A percentile compares a stretch with the other conserved stretches of the same genome.
These are phyloP conservation scores for Udeniomyces megalosporus DNA, from an alignment of 768 basidiomycete genomes.

Conservation along the genomic window DNA sequence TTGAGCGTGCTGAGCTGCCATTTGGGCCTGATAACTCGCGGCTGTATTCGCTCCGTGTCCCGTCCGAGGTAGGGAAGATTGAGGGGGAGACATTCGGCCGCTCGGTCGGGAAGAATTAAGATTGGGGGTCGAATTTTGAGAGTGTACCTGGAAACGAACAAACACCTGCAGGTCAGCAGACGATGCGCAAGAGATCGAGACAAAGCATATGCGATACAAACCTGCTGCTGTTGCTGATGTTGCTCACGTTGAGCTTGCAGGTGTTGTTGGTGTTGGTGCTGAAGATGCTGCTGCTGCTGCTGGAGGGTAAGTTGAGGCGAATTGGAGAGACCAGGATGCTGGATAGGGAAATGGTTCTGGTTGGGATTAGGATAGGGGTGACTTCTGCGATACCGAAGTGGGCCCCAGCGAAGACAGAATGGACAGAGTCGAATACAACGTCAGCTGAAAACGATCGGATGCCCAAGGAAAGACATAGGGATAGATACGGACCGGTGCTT, in stretches of 20 bases:
- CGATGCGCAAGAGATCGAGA: too few relatives aligned
- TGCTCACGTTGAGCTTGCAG: background rate
- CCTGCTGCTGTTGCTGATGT: background rate
- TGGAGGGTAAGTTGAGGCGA: conserved; percentile 12
- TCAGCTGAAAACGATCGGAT: background rate
- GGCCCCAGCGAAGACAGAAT: background rate
- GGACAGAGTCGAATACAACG: background rate
- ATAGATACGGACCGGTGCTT: conserved; percentile 9
- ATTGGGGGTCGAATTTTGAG: background rate
- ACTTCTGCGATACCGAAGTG: background rate
- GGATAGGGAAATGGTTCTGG: conserved; percentile 19
- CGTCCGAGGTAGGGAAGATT: background rate
- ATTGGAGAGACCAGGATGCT: conserved; percentile 18
- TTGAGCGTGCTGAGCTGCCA: conserved; percentile 9
- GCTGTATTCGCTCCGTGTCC: background rate
- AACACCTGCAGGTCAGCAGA: too few relatives aligned
- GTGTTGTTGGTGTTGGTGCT: conserved; percentile 6
- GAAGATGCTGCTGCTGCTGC: background rate
- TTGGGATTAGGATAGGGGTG: conserved; percentile 20
- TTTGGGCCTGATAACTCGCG: background rate
- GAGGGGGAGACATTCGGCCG: conserved; percentile 14
- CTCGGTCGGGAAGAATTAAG: background rate
- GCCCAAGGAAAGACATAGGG: background rate
- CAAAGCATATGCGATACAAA: too few relatives aligned
- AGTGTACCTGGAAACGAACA: background rate